Conservation (phyloP, 176 grass and related monocot species). For the Tillandsia leiboldiana region DNA sequence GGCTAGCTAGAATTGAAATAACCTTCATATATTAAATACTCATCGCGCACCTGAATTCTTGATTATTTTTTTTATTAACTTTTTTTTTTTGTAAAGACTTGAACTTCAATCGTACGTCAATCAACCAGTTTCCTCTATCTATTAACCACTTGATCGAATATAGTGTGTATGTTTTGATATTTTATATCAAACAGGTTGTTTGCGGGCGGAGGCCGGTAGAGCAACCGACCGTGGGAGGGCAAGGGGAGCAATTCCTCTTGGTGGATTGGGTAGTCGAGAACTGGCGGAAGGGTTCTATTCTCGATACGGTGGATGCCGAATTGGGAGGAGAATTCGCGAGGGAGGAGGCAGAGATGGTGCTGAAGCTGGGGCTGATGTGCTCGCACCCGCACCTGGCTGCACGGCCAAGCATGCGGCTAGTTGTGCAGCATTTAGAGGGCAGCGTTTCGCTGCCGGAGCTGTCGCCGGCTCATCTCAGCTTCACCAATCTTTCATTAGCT, state of each 20-base stretch:
- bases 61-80: too few relatives aligned
- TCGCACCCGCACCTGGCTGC: constrained; percentile 28
- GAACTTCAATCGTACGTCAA: not conserved
- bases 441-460: constrained; percentile 13
- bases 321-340: not conserved
- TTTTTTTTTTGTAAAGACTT: too few relatives aligned
- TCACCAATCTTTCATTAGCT: constrained; percentile 19
- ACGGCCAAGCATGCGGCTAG: constrained; percentile 23
- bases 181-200: not conserved
- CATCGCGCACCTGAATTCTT: too few relatives aligned
- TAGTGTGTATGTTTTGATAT: too few relatives aligned
- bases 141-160: not conserved
- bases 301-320: not conserved
- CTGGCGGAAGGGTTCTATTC: not conserved
- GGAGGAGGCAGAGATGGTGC: not conserved
- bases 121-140: not conserved
- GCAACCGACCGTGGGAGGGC: not conserved
- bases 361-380: constrained; percentile 4
- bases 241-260: not conserved
- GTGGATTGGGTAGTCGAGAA: constrained; percentile 17
- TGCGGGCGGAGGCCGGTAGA: constrained; percentile 18
- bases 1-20: too few relatives aligned
- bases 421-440: constrained; percentile 22
- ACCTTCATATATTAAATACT: too few relatives aligned
- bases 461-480: constrained; percentile 10